Conservation (phyloP, 306 rosid species). For the Lathyrus tuberosus region DNA sequence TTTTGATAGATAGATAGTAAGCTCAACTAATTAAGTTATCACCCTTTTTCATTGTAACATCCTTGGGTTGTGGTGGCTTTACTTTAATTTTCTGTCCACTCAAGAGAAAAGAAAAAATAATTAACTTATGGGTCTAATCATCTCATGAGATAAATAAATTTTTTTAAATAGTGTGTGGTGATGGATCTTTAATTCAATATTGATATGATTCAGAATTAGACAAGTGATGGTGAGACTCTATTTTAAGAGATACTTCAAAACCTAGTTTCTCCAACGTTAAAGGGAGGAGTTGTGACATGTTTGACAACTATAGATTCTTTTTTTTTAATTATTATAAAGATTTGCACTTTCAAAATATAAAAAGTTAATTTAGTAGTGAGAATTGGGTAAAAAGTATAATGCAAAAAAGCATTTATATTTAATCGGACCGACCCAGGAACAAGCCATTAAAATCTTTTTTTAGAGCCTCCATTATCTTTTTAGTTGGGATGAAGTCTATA, state of each 20-base stretch:
- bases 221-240: not conserved
- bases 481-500: too few species aligned
- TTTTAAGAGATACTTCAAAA: not conserved
- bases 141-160: not conserved
- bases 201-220: slow-evolving; percentile 12
- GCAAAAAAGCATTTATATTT: too few species aligned
- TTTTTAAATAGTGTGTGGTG: not conserved
- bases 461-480: too few species aligned
- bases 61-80: slow-evolving; percentile 10
- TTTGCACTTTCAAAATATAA: not conserved
- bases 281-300: not conserved
- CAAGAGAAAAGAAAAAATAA: not conserved
- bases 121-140: slow-evolving; percentile 26
- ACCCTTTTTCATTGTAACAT: slow-evolving; percentile 34
- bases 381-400: not conserved
- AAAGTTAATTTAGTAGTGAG: not conserved
- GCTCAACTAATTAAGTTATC: slow-evolving; percentile 32
- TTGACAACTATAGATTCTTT: not conserved
- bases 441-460: not conserved
- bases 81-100: slow-evolving; percentile 34
- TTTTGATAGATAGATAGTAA: slow-evolving; percentile 28
- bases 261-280: not conserved
- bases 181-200: slow-evolving; percentile 21
- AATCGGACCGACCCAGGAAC: not conserved
- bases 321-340: not conserved